Evolutionary conservation across 2,329 filamentous ascomycete species (phyloP).

Genomic region (Pseudogymnoascus sp.): DNA sequence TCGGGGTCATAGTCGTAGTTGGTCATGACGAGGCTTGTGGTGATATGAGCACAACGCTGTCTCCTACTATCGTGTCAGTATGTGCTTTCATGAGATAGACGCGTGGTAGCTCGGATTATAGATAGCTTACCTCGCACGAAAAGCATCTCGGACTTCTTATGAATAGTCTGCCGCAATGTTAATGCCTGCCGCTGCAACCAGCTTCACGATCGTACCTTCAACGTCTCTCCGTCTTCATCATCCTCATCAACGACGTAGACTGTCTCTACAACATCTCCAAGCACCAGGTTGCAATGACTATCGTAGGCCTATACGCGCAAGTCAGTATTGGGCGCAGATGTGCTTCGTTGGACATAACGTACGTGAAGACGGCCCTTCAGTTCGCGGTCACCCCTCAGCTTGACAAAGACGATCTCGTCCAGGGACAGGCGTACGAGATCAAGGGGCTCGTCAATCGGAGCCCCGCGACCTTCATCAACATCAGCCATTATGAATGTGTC

Average conservation of each 20-base stretch:
- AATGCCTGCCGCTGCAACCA: not conserved
- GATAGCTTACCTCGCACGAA: conserved; percentile 76
- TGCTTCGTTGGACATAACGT: conserved; percentile 30
- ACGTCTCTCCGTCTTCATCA: conserved; percentile 67
- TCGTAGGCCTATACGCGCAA: conserved; percentile 70
- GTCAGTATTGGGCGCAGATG: conserved; percentile 17
- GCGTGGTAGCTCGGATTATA: conserved; percentile 7
- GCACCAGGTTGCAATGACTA: conserved; percentile 92
- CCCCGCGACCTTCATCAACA: conserved; percentile 60
- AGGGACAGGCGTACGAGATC: conserved; percentile 91
- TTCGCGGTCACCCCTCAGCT: conserved; percentile 90
- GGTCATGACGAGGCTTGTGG: conserved; percentile 34
- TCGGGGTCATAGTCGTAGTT: conserved; percentile 1
- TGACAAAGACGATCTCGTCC: conserved; percentile 95
- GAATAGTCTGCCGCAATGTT: conserved; percentile 60
- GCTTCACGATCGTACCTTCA: conserved; percentile 49
- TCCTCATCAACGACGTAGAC: conserved; percentile 90
- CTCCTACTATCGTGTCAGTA: conserved; percentile 41
- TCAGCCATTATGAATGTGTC: conserved; percentile 62
- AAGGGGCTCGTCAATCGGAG: conserved; percentile 79
- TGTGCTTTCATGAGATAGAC: not conserved
- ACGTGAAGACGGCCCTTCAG: conserved; percentile 93
- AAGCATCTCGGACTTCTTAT: conserved; percentile 97
- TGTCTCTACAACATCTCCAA: conserved; percentile 95
- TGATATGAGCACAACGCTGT: conserved; percentile 66